Conservation (phyloP, 352 stramenopile species). For the Phytophthora cactorum region DNA sequence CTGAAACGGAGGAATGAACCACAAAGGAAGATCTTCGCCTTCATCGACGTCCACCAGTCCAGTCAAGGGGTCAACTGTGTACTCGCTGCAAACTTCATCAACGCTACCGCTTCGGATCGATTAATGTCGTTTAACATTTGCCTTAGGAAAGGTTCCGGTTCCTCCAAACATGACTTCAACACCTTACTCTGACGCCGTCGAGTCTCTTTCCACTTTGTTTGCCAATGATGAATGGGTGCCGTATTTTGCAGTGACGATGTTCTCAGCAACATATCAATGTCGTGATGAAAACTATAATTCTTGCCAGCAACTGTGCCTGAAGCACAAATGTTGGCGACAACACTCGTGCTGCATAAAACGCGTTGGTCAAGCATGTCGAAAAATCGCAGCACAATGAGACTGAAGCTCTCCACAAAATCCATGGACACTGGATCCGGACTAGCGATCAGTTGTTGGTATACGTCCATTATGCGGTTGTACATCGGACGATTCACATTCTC, state of each 20-base stretch:
- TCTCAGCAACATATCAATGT: constrained; percentile 21
- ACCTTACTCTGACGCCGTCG: not conserved
- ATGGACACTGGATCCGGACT: not conserved
- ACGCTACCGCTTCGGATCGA: constrained; percentile 12
- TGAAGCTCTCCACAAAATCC: constrained; percentile 15
- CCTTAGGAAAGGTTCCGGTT: constrained; percentile 7
- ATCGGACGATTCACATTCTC: constrained; percentile 16
- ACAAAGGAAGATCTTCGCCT: constrained; percentile 5
- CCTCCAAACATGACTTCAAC: constrained; percentile 11
- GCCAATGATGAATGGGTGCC: constrained; percentile 12
- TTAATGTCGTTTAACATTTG: constrained; percentile 14
- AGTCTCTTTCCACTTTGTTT: constrained; percentile 12
- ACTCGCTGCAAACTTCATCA: constrained; percentile 17
- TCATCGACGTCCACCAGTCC: not conserved
- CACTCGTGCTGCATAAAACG: not conserved
- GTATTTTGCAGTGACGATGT: constrained; percentile 7
- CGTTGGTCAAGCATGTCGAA: constrained; percentile 19
- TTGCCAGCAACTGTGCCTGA: constrained; percentile 17
- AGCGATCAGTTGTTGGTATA: constrained; percentile 16
- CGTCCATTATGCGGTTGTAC: constrained; percentile 14
- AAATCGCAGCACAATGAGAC: constrained; percentile 18
- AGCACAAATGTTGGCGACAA: constrained; percentile 13
- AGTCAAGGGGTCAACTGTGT: not conserved
- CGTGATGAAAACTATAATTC: constrained; percentile 29
- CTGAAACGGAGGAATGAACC: constrained; percentile 31